Evolutionary conservation across 179 eudicot species (phyloP).

Genomic region (Vitellaria paradoxa): DNA sequence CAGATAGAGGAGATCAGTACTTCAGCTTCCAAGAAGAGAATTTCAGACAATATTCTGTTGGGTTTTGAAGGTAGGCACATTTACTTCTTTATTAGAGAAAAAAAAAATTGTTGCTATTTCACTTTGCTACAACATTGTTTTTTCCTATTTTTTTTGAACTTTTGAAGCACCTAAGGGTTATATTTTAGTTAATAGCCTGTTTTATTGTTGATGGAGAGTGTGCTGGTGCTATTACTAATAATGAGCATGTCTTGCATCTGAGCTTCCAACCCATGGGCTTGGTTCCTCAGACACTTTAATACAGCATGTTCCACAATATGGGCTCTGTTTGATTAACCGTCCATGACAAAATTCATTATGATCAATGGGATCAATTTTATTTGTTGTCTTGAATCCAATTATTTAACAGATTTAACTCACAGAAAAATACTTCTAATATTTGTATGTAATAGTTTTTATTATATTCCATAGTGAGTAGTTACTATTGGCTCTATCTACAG

Average conservation of each 20-base stretch:
- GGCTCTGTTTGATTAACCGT: background rate
- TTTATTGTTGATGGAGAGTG: background rate
- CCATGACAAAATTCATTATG: background rate
- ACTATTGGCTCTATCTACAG: background rate
- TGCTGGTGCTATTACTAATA: too few relatives aligned
- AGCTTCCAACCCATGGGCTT: background rate
- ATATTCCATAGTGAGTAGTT: background rate
- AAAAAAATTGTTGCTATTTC: background rate
- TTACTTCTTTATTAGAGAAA: background rate
- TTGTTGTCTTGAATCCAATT: constrained; percentile 1
- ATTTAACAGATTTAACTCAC: too few relatives aligned
- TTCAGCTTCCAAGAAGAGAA: constrained; percentile 28
- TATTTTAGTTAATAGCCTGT: background rate
- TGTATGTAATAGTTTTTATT: background rate
- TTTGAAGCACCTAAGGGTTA: background rate
- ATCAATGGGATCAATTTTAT: background rate
- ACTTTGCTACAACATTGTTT: background rate
- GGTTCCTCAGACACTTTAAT: background rate
- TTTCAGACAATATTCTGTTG: constrained; percentile 21
- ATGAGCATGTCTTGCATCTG: background rate
- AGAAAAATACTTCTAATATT: background rate
- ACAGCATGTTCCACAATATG: background rate
- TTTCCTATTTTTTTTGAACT: background rate
- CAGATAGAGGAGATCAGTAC: constrained; percentile 49
- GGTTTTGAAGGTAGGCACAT: constrained; percentile 27